A percentile compares a stretch with the other conserved stretches of the same genome.
These are phyloP conservation scores for Plenodomus biglobosus DNA, from an alignment of 2,329 filamentous ascomycete species.

Conservation along the genomic window DNA sequence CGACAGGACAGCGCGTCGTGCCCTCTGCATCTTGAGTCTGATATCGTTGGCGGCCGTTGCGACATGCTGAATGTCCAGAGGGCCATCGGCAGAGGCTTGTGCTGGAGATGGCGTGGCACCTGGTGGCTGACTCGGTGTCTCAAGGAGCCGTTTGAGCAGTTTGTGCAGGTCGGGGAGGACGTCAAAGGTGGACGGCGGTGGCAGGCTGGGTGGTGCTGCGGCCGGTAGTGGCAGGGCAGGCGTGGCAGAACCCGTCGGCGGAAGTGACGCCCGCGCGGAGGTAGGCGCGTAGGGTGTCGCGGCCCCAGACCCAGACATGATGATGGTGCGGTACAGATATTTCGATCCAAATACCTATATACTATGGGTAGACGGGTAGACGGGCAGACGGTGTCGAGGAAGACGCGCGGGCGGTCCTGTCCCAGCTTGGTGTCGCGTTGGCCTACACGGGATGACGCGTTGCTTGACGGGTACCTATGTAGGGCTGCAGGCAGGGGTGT, in stretches of 20 bases:
- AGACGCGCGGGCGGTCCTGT: constrained; percentile 9
- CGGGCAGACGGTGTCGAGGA: too few relatives aligned
- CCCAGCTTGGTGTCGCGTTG: constrained; percentile 25
- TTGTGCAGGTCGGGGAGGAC: constrained; percentile 78
- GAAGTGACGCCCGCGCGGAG: constrained; percentile 36
- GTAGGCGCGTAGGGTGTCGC: constrained; percentile 37
- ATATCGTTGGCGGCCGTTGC: constrained; percentile 74
- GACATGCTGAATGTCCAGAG: constrained; percentile 72
- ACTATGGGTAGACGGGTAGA: too few relatives aligned
- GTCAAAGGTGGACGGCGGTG: constrained; percentile 82
- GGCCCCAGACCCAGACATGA: constrained; percentile 39
- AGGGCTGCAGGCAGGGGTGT: constrained; percentile 11
- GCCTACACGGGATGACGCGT: constrained; percentile 23
- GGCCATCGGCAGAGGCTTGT: constrained; percentile 32
- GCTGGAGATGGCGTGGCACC: constrained; percentile 27
- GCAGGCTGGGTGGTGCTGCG: constrained; percentile 57
- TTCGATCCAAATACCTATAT: too few relatives aligned
- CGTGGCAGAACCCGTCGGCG: constrained; percentile 36
- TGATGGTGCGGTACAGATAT: too few relatives aligned
- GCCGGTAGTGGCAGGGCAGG: constrained; percentile 28
- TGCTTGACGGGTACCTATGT: constrained; percentile 18
- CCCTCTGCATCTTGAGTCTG: constrained; percentile 81
- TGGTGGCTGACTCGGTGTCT: constrained; percentile 42
- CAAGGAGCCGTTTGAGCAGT: constrained; percentile 73
- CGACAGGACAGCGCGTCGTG: constrained; percentile 64